Evolutionary conservation across 2,329 filamentous ascomycete species (phyloP), one percentile per base, ranked within the genome.

Genomic region (Talaromyces funiculosus): DNA sequence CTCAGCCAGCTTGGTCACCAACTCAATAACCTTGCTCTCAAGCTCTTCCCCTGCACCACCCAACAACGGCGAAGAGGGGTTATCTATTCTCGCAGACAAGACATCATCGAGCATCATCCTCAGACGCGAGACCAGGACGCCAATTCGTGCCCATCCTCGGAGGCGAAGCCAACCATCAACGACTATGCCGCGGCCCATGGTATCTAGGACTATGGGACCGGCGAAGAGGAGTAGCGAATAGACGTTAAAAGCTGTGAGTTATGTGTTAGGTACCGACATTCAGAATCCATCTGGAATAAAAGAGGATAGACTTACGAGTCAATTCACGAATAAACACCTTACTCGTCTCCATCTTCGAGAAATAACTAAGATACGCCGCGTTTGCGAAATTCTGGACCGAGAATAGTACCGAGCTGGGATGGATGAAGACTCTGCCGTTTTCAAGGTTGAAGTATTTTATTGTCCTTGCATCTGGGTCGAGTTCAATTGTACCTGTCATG

Each of bases 381-480:
- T 86, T 85, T 7, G 83, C 86, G 71, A 95, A 96, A 0, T 81
- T 84, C 71, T 96, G 90, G 10, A 86, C 87, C 57, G 87, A 88
- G 72, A 97, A 97, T 9, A 97, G 81, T 0, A 89, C 92, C 47
- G 90, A 95, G 67, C 86, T 87, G 0, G 94, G 94, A 70, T 99
- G 94, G 16, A 97, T 87, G 73, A 99, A 99, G 12, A 97, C 90
- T 6, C 94, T 84, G 0, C 89, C 90, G 66, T 89, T 90, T 67
- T 92, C 89, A 69, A 90, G 87, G 66, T 89, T 90, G 75, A 91
- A 97, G 77, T 92, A 99, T 72, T 92, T 94, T 76, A 99, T 97
- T 3, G 89, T 90, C 57, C 87, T 84, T 4, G 93, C 93, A 75
- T 97, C 93, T 0, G 93, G 93, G 71, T 99, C 94, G 6, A 97